These are phyloP conservation scores for Russula brevipes DNA, from an alignment of 768 basidiomycete species.

Conservation along the genomic window DNA sequence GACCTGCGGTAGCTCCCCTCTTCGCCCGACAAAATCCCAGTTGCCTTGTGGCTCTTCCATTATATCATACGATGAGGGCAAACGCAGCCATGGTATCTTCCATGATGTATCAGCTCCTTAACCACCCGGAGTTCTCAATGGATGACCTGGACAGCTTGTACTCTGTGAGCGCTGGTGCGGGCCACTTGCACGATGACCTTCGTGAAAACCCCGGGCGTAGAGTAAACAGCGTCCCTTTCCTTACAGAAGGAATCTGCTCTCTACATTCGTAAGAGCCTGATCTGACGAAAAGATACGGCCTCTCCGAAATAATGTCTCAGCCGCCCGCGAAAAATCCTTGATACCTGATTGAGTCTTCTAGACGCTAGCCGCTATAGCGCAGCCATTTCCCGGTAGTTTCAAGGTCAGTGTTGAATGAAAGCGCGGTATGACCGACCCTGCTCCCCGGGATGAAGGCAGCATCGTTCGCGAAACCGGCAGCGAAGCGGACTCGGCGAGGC, in stretches of 20 bases:
- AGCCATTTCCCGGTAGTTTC: slow-evolving; percentile 9
- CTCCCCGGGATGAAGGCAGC: slow-evolving; percentile 57
- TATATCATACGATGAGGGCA: slow-evolving; percentile 62
- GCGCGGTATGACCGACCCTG: slow-evolving; percentile 47
- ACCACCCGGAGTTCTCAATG: slow-evolving; percentile 8
- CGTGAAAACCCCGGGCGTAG: neutral
- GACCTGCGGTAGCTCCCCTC: slow-evolving; percentile 36
- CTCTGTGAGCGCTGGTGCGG: neutral
- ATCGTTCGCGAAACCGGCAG: slow-evolving; percentile 51
- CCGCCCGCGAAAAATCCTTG: neutral
- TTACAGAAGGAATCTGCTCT: neutral
- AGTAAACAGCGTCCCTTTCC: neutral
- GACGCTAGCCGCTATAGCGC: slow-evolving; percentile 5
- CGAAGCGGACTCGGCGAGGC: slow-evolving; percentile 49
- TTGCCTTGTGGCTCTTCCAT: slow-evolving; percentile 53
- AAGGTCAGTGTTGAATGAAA: slow-evolving; percentile 24
- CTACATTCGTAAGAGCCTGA: neutral
- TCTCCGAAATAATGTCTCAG: slow-evolving; percentile 8
- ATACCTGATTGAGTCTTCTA: neutral
- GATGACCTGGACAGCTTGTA: slow-evolving; percentile 6
- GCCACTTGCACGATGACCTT: slow-evolving; percentile 1
- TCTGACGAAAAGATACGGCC: slow-evolving; percentile 50
- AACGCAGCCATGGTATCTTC: slow-evolving; percentile 34
- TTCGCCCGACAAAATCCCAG: slow-evolving; percentile 44
- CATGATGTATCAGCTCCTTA: slow-evolving; percentile 11